Evolutionary conservation across 345 rosid species (phyloP).

Genomic region (Eucalyptus tenuipes): DNA sequence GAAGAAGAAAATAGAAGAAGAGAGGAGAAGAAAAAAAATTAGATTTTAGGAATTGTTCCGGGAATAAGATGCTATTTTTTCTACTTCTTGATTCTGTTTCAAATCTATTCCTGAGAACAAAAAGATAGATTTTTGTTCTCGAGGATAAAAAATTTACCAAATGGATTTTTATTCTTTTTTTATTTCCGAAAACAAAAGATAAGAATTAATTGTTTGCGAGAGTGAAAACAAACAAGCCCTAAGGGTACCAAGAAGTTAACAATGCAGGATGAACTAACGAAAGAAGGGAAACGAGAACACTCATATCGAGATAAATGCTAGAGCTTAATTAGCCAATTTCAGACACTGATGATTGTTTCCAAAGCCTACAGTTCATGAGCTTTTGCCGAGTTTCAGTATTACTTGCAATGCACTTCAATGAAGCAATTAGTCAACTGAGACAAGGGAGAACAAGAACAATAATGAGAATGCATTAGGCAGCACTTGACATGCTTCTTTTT

Average conservation of each 20-base stretch:
- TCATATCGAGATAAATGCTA: not conserved
- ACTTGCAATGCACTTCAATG: not conserved
- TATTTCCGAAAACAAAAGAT: rapidly evolving
- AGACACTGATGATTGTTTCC: not conserved
- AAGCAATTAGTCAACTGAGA: not conserved
- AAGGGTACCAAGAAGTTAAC: not conserved
- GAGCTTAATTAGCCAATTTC: not conserved
- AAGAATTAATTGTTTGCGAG: too few species aligned
- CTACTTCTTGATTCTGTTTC: rapidly evolving
- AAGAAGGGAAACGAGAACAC: not conserved
- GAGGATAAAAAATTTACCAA: too few species aligned
- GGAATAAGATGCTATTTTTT: too few species aligned
- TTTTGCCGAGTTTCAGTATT: not conserved
- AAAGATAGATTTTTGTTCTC: too few species aligned
- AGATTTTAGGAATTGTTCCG: too few species aligned
- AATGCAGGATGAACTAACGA: not conserved
- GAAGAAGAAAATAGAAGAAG: too few species aligned
- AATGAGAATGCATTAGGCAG: not conserved
- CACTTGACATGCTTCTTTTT: not conserved
- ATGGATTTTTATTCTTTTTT: too few species aligned
- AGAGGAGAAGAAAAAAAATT: too few species aligned
- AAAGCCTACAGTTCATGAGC: not conserved
- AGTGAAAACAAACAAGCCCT: too few species aligned
- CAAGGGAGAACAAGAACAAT: not conserved
- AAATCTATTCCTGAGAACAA: rapidly evolving